Evolutionary conservation across 768 basidiomycete genomes (phyloP), one percentile per base, ranked within the genome.

Genomic region (Ephemerocybe angulata): DNA sequence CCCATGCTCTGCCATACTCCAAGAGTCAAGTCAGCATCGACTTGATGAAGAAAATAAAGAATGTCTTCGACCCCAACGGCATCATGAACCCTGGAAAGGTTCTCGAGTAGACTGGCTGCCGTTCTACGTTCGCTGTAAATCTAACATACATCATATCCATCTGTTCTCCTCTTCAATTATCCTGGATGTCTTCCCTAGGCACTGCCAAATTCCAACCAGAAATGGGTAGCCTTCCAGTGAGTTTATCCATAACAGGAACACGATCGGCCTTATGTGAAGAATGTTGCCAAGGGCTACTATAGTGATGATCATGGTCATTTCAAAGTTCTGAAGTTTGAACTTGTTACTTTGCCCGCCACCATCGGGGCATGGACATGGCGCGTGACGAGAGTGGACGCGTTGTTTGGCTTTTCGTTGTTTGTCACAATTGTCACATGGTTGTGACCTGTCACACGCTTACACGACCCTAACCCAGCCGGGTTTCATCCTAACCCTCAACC

Each of bases 31-130:
- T 83, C 22, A 91, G 88, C 65, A 88, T 98, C 60, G 87, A 82
- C 47, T 75, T 86, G 76, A 99, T 99, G 96, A 88, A 81, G 72
- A 86, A 79, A 70, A 85, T 99, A 65, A 98, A 98, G 71, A 68
- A 79, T 13, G 66, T 94, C 25, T 94, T 98, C 67, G 96, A 98
- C 70, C 91, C 92, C 3, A 79, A 83, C 30, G 88, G 91, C 4
- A 93, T 98, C 62, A 88, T 98, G 85, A 96, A 94, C 64, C 95
- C 93, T 1, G 87, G 88, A 29, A 93, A 93, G 67, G 88, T 93
- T 49, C 64, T 93, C 40, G 75, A 75, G 63, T 75, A 70, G 57
- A 24, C 22, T 12, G 6, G 3, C 24, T 48, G 47, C n/a, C 21
- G 19, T 15, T 30, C 31, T 31, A 5, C 17, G 8, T 19, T 11